Percentiles rank a stretch among this genome's conserved stretches.
Conservation (phyloP, 2,329 filamentous ascomycete species). For the Metarhizium guizhouense region DNA sequence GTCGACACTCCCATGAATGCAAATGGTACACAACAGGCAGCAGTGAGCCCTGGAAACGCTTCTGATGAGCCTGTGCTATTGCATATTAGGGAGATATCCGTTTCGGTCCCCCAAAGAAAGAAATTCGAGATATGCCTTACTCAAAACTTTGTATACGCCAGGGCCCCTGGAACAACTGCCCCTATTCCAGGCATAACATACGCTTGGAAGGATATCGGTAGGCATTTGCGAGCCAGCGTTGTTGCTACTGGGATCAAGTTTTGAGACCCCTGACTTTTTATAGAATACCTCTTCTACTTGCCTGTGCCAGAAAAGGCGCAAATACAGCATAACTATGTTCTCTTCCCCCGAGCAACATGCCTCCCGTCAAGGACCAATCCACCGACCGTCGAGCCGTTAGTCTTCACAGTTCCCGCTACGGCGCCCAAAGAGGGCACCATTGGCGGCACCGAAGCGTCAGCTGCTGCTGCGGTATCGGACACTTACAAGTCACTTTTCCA, state of each 20-base stretch:
- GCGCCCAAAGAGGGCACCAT: slow-evolving; percentile 53
- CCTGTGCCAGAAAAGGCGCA: slow-evolving; percentile 58
- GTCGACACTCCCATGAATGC: slow-evolving; percentile 30
- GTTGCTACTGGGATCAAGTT: not conserved
- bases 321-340: slow-evolving; percentile 56
- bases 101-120: slow-evolving; percentile 59
- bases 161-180: slow-evolving; percentile 39
- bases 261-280: slow-evolving; percentile 5
- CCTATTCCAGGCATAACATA: slow-evolving; percentile 47
- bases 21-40: slow-evolving; percentile 6
- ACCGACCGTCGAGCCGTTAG: slow-evolving; percentile 44
- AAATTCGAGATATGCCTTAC: slow-evolving; percentile 60
- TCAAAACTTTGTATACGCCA: slow-evolving; percentile 47
- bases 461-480: slow-evolving; percentile 47
- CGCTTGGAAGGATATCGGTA: slow-evolving; percentile 54
- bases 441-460: slow-evolving; percentile 36
- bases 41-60: slow-evolving; percentile 19
- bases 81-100: slow-evolving; percentile 56
- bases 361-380: slow-evolving; percentile 39
- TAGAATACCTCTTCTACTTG: slow-evolving; percentile 55
- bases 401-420: slow-evolving; percentile 53
- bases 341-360: slow-evolving; percentile 49
- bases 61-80: slow-evolving; percentile 44
- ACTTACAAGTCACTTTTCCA: slow-evolving; percentile 50
- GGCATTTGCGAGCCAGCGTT: slow-evolving; percentile 9